phyloP scores from a whole-genome alignment of 31 red algal species.

The Asparagopsis taxiformis region DNA sequence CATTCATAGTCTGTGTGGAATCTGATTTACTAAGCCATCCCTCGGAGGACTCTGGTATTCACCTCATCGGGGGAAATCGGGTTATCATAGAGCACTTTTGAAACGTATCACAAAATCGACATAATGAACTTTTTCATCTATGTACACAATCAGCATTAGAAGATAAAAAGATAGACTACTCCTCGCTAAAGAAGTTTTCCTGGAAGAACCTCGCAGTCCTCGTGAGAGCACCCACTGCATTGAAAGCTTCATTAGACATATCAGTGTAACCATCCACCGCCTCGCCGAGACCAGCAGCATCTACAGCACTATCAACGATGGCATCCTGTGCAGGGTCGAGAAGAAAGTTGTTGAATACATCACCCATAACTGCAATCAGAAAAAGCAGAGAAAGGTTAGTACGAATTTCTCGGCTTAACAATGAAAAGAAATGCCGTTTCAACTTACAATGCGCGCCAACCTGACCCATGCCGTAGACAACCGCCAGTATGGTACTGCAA shows the following conservation, averaged over 20 bases:
- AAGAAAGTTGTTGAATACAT: slow-evolving; percentile 70
- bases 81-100: too few species aligned
- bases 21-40: too few species aligned
- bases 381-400: slow-evolving; percentile 1
- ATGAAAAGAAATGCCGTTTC: neutral
- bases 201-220: slow-evolving; percentile 41
- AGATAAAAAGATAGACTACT: too few species aligned
- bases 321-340: slow-evolving; percentile 49
- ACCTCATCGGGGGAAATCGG: too few species aligned
- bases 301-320: slow-evolving; percentile 50
- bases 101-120: too few species aligned
- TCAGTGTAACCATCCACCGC: slow-evolving; percentile 54
- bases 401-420: slow-evolving; percentile 15
- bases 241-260: slow-evolving; percentile 20
- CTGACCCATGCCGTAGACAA: slow-evolving; percentile 60
- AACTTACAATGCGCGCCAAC: slow-evolving; percentile 74
- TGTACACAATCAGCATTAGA: too few species aligned
- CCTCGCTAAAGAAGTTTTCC: slow-evolving; percentile 60
- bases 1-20: too few species aligned
- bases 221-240: slow-evolving; percentile 24
- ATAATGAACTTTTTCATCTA: too few species aligned
- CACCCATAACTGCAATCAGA: slow-evolving; percentile 37
- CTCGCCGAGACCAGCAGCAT: slow-evolving; percentile 59
- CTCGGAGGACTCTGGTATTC: too few species aligned
- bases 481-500: slow-evolving; percentile 57